These are phyloP conservation scores for Caryopteris hybrid DNA, from an alignment of 305 asterid genomes.

Conservation along the genomic window DNA sequence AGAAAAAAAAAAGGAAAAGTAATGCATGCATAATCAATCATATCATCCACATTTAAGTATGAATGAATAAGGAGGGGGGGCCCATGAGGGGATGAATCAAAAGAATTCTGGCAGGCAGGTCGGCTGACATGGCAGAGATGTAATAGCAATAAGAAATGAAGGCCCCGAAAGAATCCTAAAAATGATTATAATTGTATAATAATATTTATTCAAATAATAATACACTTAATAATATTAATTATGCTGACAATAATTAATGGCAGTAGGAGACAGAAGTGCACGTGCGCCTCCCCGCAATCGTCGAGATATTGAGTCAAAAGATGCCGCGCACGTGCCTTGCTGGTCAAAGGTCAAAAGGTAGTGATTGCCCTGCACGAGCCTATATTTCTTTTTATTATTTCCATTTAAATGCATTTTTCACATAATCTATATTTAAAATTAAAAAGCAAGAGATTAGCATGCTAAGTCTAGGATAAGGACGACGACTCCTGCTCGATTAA, in stretches of 20 bases:
- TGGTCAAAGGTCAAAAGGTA: conserved; percentile 57
- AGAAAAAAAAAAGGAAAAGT: no score
- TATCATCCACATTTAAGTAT: no score
- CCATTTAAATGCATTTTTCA: neutral
- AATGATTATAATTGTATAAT: conserved; percentile 8
- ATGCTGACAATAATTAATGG: conserved; percentile 21
- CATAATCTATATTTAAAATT: neutral
- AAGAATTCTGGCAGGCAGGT: conserved; percentile 13
- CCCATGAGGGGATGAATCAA: no score
- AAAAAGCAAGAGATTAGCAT: conserved; percentile 1
- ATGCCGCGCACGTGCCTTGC: conserved; percentile 67
- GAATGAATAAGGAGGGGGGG: no score
- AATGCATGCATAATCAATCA: no score
- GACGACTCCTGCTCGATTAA: conserved; percentile 8
- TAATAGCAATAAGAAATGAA: neutral
- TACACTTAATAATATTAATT: conserved; percentile 18
- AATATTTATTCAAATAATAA: neutral
- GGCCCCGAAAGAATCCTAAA: conserved; percentile 18
- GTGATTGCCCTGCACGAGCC: conserved; percentile 65
- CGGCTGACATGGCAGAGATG: conserved; percentile 24
- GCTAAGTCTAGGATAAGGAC: conserved; percentile 36
- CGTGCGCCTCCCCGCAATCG: conserved; percentile 51
- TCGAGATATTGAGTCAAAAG: conserved; percentile 60
- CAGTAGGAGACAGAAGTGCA: conserved; percentile 29
- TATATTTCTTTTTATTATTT: neutral